These are phyloP conservation scores for Alternaria panax DNA, from an alignment of 2,329 filamentous ascomycete genomes.

Conservation along the genomic window DNA sequence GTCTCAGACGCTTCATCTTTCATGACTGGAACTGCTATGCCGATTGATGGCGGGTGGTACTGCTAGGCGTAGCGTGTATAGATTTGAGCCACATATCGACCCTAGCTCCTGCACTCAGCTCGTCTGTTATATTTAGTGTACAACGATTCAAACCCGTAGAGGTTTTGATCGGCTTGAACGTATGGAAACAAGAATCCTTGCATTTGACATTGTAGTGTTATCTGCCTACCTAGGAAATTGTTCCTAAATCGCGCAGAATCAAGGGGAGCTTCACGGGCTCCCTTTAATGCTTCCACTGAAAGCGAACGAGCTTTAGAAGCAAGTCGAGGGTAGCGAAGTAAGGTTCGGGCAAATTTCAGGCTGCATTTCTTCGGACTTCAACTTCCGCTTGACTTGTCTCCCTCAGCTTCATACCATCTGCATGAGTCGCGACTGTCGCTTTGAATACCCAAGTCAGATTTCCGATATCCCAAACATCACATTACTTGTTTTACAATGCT, in stretches of 20 bases:
- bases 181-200: neutral
- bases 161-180: accelerated
- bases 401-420: no score
- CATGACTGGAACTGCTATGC: slow-evolving; percentile 56
- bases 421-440: no score
- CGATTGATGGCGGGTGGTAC: slow-evolving; percentile 57
- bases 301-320: neutral
- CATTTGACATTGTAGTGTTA: neutral
- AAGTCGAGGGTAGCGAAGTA: neutral
- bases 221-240: neutral
- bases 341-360: neutral
- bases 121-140: neutral
- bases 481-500: no score
- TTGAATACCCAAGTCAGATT: no score
- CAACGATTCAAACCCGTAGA: neutral
- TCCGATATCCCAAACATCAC: no score
- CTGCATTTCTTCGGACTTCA: neutral
- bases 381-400: no score
- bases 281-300: neutral
- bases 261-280: neutral
- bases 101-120: neutral
- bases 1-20: slow-evolving; percentile 56
- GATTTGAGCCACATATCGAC: neutral
- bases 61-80: slow-evolving; percentile 23
- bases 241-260: neutral